phyloP scores from a whole-genome alignment of 2,329 filamentous ascomycete species.

The Epichloe scottii region DNA sequence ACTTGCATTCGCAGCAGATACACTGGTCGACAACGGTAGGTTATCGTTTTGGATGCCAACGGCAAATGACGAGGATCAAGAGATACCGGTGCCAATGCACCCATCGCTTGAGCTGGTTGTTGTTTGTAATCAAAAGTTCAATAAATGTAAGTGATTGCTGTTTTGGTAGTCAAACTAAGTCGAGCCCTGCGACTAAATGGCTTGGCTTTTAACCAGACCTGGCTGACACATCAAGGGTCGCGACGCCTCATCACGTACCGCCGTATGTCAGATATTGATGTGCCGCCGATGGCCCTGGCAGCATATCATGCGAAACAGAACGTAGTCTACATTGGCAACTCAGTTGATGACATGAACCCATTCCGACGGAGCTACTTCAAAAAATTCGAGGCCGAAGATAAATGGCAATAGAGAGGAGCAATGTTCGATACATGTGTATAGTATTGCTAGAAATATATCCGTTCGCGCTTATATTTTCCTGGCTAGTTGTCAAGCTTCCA shows the following conservation, averaged over 20 bases:
- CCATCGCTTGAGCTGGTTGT: constrained; percentile 60
- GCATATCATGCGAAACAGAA: constrained; percentile 19
- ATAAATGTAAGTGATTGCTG: constrained; percentile 54
- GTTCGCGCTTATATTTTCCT: not conserved
- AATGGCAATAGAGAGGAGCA: not conserved
- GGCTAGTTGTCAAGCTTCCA: not conserved
- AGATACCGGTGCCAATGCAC: constrained; percentile 66
- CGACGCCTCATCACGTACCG: constrained; percentile 78
- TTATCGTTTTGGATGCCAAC: constrained; percentile 97
- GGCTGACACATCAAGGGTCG: constrained; percentile 46
- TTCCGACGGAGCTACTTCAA: constrained; percentile 48
- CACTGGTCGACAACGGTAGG: constrained; percentile 66
- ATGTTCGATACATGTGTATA: not conserved
- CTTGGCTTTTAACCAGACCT: not conserved
- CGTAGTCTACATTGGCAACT: constrained; percentile 27
- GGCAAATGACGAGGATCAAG: constrained; percentile 63
- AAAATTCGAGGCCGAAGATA: constrained; percentile 28
- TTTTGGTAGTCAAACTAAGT: not conserved
- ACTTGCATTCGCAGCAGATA: constrained; percentile 64
- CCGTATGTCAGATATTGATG: constrained; percentile 47
- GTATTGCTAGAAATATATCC: not conserved
- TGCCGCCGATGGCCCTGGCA: constrained; percentile 32
- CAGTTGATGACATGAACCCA: constrained; percentile 47
- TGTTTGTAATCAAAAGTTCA: constrained; percentile 77
- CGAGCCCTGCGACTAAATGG: not conserved